Evolutionary conservation across 1,284 basidiomycete genomes (phyloP).

Genomic region (Ceraceosorus guamensis): DNA sequence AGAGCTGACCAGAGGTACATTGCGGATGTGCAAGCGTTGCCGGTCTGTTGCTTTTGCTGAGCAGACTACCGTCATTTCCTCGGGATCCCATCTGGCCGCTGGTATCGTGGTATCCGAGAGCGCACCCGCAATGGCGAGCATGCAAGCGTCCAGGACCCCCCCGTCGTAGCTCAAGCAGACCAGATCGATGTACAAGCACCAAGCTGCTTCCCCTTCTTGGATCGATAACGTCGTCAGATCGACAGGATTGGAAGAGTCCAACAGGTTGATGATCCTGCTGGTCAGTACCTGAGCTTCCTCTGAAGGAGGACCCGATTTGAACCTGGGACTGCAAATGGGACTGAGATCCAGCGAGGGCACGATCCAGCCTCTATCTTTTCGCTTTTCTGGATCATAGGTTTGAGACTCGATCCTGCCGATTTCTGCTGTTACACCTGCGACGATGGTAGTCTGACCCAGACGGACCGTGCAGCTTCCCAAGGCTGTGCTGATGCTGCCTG

Average conservation of each 20-base stretch:
- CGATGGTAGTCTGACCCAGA: slow-evolving; percentile 8
- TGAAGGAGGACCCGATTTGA: slow-evolving; percentile 7
- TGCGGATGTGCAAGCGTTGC: slow-evolving; percentile 54
- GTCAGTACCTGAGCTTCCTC: slow-evolving; percentile 7
- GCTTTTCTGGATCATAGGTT: background rate
- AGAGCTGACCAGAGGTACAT: slow-evolving; percentile 60
- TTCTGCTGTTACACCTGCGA: slow-evolving; percentile 14
- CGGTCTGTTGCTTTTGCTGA: slow-evolving; percentile 53
- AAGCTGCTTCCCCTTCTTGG: slow-evolving; percentile 68
- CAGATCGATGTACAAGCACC: slow-evolving; percentile 87
- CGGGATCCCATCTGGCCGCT: slow-evolving; percentile 64
- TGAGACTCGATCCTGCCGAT: background rate
- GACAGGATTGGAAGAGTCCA: slow-evolving; percentile 4
- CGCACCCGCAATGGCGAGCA: slow-evolving; percentile 79
- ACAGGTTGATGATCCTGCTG: background rate
- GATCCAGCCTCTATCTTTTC: background rate
- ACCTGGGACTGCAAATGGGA: slow-evolving; percentile 1
- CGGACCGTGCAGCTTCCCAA: slow-evolving; percentile 13
- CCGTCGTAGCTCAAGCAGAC: slow-evolving; percentile 96
- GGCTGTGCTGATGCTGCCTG: slow-evolving; percentile 9
- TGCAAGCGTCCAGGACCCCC: slow-evolving; percentile 81
- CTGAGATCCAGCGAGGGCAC: slow-evolving; percentile 2
- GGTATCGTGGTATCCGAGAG: slow-evolving; percentile 61
- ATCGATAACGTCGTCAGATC: slow-evolving; percentile 61
- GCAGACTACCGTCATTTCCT: slow-evolving; percentile 62